Percentiles rank a stretch among this genome's conserved stretches.
Evolutionary conservation across 257 asterid genomes (phyloP).

Genomic region (Lantana camara): DNA sequence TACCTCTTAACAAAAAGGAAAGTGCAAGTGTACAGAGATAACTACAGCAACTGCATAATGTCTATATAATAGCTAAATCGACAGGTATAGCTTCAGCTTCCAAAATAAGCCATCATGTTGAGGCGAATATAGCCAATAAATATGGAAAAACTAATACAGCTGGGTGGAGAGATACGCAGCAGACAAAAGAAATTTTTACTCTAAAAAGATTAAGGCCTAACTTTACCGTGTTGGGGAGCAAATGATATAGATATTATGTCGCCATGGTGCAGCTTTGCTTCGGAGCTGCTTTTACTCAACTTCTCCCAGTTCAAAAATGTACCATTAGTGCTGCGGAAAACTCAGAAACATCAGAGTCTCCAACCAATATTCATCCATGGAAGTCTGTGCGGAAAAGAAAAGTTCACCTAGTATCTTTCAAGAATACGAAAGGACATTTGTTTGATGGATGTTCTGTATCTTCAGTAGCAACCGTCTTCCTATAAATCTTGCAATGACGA

Average conservation of each 20-base stretch:
- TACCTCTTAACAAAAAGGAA: constrained; percentile 7
- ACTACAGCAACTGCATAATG: constrained; percentile 7
- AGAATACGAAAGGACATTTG: constrained; percentile 48
- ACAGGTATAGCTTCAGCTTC: constrained; percentile 1
- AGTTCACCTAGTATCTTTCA: constrained; percentile 86
- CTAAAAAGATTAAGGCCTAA: constrained; percentile 24
- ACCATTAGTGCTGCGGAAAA: constrained; percentile 88
- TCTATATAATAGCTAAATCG: constrained; percentile 16
- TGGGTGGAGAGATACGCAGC: not conserved
- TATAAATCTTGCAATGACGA: constrained; percentile 80
- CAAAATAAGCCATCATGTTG: constrained; percentile 5
- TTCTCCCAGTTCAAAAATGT: constrained; percentile 85
- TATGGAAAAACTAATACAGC: not conserved
- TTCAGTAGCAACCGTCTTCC: constrained; percentile 47
- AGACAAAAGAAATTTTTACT: not conserved
- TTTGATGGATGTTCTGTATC: constrained; percentile 45
- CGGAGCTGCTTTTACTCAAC: constrained; percentile 70
- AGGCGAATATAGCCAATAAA: constrained; percentile 2
- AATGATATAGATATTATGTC: constrained; percentile 89
- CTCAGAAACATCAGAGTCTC: constrained; percentile 38
- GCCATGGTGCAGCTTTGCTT: constrained; percentile 75
- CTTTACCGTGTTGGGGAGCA: constrained; percentile 83
- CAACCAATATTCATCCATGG: constrained; percentile 21
- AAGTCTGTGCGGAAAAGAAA: constrained; percentile 21
- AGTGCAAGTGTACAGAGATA: constrained; percentile 4